Evolutionary conservation across 495 filamentous ascomycete genomes (phyloP).

Genomic region (Talaromyces wortmannii): DNA sequence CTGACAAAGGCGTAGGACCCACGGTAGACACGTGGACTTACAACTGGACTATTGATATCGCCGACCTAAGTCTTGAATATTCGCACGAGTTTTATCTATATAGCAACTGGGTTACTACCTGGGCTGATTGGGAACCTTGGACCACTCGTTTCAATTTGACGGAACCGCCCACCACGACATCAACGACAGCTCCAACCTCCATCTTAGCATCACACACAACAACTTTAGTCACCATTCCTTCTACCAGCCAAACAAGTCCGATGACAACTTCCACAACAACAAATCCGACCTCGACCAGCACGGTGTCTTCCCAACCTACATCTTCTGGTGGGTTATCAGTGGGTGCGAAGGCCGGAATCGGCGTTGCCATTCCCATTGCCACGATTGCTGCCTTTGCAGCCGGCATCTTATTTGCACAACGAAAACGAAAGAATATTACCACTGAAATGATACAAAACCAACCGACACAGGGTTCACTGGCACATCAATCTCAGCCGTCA

Average conservation of each 20-base stretch:
- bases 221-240: background rate
- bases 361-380: background rate
- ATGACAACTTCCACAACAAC: background rate
- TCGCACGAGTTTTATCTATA: background rate
- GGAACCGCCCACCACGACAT: background rate
- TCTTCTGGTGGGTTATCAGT: background rate
- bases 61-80: background rate
- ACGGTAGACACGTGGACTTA: background rate
- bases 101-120: background rate
- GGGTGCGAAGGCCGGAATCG: background rate
- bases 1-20: background rate
- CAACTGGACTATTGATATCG: background rate
- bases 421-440: background rate
- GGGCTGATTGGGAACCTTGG: background rate
- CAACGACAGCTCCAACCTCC: background rate
- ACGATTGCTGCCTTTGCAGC: background rate
- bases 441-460: background rate
- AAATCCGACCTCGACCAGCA: background rate
- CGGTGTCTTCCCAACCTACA: background rate
- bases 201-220: background rate
- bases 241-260: background rate
- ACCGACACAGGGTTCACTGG: background rate
- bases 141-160: background rate
- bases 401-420: background rate
- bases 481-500: background rate